A percentile compares a stretch with the other conserved stretches of the same genome.
phyloP scores from a whole-genome alignment of 192 early-diverging fungal genomes.

The Ramicandelaber brevisporus region DNA sequence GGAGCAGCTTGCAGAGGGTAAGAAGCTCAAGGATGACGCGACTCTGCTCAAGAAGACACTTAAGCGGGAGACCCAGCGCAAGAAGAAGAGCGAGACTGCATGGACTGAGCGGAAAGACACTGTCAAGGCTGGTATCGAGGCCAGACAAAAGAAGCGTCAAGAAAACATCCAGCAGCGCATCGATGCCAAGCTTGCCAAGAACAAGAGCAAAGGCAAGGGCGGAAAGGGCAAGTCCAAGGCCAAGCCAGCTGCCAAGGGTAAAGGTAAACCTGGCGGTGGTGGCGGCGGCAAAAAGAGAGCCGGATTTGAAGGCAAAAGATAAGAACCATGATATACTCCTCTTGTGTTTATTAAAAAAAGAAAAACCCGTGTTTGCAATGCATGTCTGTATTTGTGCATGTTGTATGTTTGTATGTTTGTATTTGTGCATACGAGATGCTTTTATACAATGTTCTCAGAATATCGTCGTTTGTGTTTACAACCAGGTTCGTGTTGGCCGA shows the following conservation, averaged over 20 bases:
- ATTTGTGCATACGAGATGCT: no score
- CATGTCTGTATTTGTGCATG: no score
- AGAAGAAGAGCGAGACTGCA: slow-evolving; percentile 58
- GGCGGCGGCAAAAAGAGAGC: slow-evolving; percentile 8
- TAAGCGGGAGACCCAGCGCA: slow-evolving; percentile 54
- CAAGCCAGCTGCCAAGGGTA: slow-evolving; percentile 2
- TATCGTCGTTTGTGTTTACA: no score
- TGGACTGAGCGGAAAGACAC: slow-evolving; percentile 59
- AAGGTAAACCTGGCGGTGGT: slow-evolving; percentile 2
- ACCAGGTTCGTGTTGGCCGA: no score
- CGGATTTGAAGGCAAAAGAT: slow-evolving; percentile 17
- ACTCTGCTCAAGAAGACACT: slow-evolving; percentile 78
- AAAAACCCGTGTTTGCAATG: no score
- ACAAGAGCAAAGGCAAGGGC: slow-evolving; percentile 40
- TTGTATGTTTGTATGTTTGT: no score
- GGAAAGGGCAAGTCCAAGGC: slow-evolving; percentile 17
- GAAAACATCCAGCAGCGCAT: slow-evolving; percentile 61
- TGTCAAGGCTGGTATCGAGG: slow-evolving; percentile 29
- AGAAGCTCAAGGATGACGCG: slow-evolving; percentile 79
- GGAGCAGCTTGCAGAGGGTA: slow-evolving; percentile 52
- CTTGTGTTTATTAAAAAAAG: no score
- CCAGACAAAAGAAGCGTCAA: slow-evolving; percentile 50
- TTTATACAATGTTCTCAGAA: no score
- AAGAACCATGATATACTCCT: no score
- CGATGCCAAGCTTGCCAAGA: slow-evolving; percentile 49